These are phyloP conservation scores for Hymenoscyphus fructigenus DNA, from an alignment of 2,329 filamentous ascomycete species.

Conservation along the genomic window DNA sequence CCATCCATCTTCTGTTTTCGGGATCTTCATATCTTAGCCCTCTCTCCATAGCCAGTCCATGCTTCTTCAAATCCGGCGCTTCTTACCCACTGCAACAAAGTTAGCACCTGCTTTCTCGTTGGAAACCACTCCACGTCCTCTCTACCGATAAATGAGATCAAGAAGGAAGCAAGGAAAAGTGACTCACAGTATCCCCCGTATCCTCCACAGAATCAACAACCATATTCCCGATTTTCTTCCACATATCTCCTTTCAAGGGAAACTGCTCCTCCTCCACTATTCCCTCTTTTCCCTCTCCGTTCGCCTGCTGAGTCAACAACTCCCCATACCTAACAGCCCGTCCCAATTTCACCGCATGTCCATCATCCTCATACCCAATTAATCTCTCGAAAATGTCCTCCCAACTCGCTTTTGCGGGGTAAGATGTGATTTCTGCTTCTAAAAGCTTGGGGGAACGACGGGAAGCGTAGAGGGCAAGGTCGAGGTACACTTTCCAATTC, in stretches of 20 bases:
- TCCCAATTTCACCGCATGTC: slow-evolving; percentile 75
- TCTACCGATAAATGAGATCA: no score
- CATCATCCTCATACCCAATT: slow-evolving; percentile 64
- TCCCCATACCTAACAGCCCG: slow-evolving; percentile 68
- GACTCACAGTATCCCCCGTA: slow-evolving; percentile 38
- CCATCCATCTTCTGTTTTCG: no score
- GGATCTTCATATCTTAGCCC: background rate
- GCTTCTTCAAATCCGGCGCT: slow-evolving; percentile 63
- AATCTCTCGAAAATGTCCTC: slow-evolving; percentile 48
- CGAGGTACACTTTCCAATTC: slow-evolving; percentile 77
- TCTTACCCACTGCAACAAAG: slow-evolving; percentile 52
- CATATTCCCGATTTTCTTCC: slow-evolving; percentile 60
- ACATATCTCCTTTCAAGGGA: slow-evolving; percentile 55
- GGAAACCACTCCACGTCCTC: no score
- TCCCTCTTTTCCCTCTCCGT: slow-evolving; percentile 45
- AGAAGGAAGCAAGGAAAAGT: background rate
- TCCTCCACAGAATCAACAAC: slow-evolving; percentile 60
- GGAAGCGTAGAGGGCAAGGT: slow-evolving; percentile 73
- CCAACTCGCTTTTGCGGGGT: slow-evolving; percentile 46
- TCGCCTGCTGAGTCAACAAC: slow-evolving; percentile 44
- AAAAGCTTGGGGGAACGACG: slow-evolving; percentile 61
- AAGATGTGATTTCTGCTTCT: slow-evolving; percentile 57
- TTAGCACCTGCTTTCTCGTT: no score
- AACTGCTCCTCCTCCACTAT: slow-evolving; percentile 49
- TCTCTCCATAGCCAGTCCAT: slow-evolving; percentile 50